phyloP scores from a whole-genome alignment of 2,329 filamentous ascomycete genomes.

The Xylaria polymorpha region DNA sequence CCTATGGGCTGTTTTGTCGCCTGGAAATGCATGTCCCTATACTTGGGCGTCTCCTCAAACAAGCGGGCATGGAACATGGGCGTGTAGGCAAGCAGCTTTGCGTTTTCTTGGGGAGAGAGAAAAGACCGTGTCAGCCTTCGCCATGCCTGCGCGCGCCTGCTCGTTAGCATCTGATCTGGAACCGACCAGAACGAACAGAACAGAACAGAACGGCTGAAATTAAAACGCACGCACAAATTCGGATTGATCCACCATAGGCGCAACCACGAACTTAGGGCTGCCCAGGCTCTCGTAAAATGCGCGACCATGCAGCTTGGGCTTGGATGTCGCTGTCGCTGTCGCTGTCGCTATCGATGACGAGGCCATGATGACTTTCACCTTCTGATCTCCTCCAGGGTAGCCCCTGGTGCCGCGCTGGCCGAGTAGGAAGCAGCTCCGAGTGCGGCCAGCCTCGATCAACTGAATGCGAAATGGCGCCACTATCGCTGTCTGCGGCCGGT shows the following conservation, averaged over 20 bases:
- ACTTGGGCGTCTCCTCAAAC: conserved; percentile 80
- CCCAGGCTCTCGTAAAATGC: conserved; percentile 96
- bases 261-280: conserved; percentile 88
- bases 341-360: conserved; percentile 35
- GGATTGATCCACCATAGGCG: conserved; percentile 98
- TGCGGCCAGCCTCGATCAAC: conserved; percentile 39
- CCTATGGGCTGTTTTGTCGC: conserved; percentile 58
- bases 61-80: conserved; percentile 97
- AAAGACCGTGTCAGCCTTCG: conserved; percentile 95
- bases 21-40: conserved; percentile 85
- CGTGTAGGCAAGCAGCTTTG: conserved; percentile 83
- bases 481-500: not conserved
- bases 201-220: not conserved
- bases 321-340: conserved; percentile 23
- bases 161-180: conserved; percentile 27
- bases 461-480: conserved; percentile 32
- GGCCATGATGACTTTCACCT: conserved; percentile 40
- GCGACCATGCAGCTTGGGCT: conserved; percentile 78
- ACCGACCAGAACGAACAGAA: not conserved
- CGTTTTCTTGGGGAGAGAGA: conserved; percentile 73
- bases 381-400: too few species aligned
- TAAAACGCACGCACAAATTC: conserved; percentile 79
- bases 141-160: conserved; percentile 76
- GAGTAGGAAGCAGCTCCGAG: conserved; percentile 36
- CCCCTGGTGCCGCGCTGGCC: conserved; percentile 24